Conservation (phyloP, 306 rosid species). For the Aeschynomene evenia region DNA sequence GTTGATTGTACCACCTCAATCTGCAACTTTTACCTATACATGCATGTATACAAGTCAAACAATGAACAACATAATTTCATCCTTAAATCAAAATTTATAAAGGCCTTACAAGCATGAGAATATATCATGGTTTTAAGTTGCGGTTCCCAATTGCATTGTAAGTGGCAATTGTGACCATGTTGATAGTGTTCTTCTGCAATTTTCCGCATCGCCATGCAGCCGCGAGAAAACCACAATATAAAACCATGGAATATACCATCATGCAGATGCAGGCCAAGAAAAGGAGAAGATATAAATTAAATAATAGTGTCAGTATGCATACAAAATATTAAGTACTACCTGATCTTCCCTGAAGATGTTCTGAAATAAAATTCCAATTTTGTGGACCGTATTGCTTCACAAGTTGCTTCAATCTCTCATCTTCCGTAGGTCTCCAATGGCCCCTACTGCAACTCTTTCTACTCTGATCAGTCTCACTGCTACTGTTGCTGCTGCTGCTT, state of each 20-base stretch:
- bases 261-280: neutral
- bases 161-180: no score
- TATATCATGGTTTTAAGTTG: no score
- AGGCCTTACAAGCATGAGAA: no score
- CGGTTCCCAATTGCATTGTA: no score
- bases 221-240: no score
- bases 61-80: neutral
- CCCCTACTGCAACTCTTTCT: conserved; percentile 49
- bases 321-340: conserved; percentile 28
- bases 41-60: neutral
- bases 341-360: conserved; percentile 60
- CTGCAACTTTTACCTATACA: conserved; percentile 74
- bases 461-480: conserved; percentile 2
- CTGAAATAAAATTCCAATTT: conserved; percentile 65
- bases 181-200: no score
- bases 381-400: conserved; percentile 55
- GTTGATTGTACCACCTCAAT: conserved; percentile 75
- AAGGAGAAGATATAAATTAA: neutral
- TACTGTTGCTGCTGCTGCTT: conserved; percentile 12
- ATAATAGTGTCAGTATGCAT: neutral
- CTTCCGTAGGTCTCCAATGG: conserved; percentile 65
- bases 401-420: conserved; percentile 45
- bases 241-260: no score
- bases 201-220: no score
- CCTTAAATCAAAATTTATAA: no score